Percentiles rank a stretch among this genome's conserved stretches.
phyloP scores from a whole-genome alignment of 2,329 filamentous ascomycete genomes.

The Torrubiella hemipterigena region DNA sequence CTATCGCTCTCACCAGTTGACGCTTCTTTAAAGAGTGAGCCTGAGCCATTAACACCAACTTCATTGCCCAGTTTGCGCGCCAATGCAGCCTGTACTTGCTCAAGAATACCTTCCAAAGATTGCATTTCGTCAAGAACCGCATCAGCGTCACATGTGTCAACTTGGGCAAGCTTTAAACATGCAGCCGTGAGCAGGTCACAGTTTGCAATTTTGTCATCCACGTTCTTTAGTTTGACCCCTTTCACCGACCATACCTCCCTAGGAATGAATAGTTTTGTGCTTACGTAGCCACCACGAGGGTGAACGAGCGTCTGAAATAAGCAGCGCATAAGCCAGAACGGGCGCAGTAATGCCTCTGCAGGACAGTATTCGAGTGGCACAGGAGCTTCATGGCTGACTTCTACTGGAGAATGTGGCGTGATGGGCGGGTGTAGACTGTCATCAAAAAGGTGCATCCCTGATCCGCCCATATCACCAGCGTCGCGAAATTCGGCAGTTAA shows the following conservation, averaged over 20 bases:
- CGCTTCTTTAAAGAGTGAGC: conserved; percentile 65
- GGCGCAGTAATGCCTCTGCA: conserved; percentile 75
- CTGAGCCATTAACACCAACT: conserved; percentile 68
- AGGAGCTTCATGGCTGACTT: conserved; percentile 52
- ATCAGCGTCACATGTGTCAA: conserved; percentile 84
- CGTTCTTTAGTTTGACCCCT: conserved; percentile 78
- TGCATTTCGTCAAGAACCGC: conserved; percentile 93
- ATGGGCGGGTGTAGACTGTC: conserved; percentile 62
- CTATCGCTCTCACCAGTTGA: conserved; percentile 33
- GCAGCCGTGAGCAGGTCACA: conserved; percentile 88
- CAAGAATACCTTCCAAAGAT: conserved; percentile 69
- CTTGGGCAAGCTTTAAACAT: conserved; percentile 66
- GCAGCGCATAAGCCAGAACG: conserved; percentile 95
- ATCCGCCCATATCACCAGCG: conserved; percentile 43
- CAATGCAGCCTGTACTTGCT: conserved; percentile 68
- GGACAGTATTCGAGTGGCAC: conserved; percentile 83
- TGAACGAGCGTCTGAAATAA: conserved; percentile 88
- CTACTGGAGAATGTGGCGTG: conserved; percentile 53
- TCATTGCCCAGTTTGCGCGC: conserved; percentile 84
- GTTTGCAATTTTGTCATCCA: conserved; percentile 89
- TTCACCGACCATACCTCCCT: conserved; percentile 90
- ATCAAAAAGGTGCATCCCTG: conserved; percentile 73
- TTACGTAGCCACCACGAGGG: conserved; percentile 82
- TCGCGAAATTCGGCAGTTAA: conserved; percentile 50
- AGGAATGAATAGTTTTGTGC: conserved; percentile 82